Evolutionary conservation across 352 stramenopile genomes (phyloP).

Genomic region (Nothophytophthora sp.): DNA sequence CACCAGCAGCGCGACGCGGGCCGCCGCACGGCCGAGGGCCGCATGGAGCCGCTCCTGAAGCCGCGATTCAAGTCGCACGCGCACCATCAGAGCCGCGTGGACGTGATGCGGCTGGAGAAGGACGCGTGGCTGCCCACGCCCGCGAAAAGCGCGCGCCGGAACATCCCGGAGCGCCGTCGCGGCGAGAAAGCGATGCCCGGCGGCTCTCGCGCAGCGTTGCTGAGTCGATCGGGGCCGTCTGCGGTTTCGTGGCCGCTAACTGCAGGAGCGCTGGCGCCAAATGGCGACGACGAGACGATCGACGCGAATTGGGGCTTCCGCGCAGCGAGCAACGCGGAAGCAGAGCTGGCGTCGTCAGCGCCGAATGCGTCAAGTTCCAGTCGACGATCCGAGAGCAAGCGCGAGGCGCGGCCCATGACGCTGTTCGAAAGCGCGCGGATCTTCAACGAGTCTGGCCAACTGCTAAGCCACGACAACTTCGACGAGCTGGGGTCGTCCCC

Average conservation of each 20-base stretch:
- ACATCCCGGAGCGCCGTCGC: constrained; percentile 35
- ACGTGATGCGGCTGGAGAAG: constrained; percentile 38
- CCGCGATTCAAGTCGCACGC: constrained; percentile 44
- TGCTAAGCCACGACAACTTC: constrained; percentile 78
- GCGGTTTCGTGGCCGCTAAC: constrained; percentile 59
- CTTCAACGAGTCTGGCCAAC: constrained; percentile 71
- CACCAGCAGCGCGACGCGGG: constrained; percentile 59
- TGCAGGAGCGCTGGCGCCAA: constrained; percentile 9
- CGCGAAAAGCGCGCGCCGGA: constrained; percentile 24
- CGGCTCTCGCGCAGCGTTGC: constrained; percentile 5
- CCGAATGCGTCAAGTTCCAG: constrained; percentile 35
- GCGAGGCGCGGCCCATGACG: constrained; percentile 63
- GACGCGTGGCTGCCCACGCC: constrained; percentile 36
- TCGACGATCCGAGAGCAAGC: constrained; percentile 34
- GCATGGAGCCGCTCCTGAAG: too few species aligned
- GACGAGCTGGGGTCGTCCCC: constrained; percentile 62
- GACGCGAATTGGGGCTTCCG: constrained; percentile 11
- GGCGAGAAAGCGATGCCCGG: constrained; percentile 5
- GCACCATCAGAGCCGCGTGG: constrained; percentile 29
- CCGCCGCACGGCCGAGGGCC: constrained; percentile 29
- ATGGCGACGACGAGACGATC: constrained; percentile 34
- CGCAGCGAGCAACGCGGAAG: too few species aligned
- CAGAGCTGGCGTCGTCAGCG: constrained; percentile 42
- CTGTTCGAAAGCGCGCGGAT: constrained; percentile 81
- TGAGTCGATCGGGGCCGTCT: constrained; percentile 52